Base-by-base conservation (phyloP, 208 protist genomes). In the Acanthamoeba castellanii region DNA sequence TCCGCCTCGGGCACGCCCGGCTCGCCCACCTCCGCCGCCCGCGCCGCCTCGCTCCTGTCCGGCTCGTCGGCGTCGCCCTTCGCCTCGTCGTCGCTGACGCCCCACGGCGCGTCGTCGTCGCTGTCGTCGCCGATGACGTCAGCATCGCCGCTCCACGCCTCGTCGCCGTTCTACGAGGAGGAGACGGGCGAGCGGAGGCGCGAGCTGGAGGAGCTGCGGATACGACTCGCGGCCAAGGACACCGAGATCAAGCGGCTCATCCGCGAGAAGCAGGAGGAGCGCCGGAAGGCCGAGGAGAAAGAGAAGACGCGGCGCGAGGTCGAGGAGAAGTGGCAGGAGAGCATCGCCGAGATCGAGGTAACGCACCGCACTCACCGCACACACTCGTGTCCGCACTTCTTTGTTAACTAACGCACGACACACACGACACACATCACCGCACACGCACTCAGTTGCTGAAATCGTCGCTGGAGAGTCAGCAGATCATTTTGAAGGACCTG, bases 181-280 rank as follows among this genome's bases (percentile, higher is more conserved):
- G 70, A 78, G 70, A 11, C 30, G 70, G 25, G 70, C 30, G 70
- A 78, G 18, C 70, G 70, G 18, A 7, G 70, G 34, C 70, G 70
- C n/a, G 70, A 78, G 70, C n/a, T 78, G 20, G 70, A 78, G 70
- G 70, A 78, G 70, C 11, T 78, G n/a, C 70, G 70, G 32, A 42
- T 78, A 42, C 70, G 70, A 18, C 70, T 78, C 6, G 70, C 70
- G 11, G 30, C 18, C 70, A 78, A 78, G 70, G 70, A 78, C 34
- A n/a, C 70, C 70, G 70, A 78, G 70, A 78, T 78, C 70, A 78
- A 78, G 70, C 70, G 70, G 34, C 70, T 78, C 70, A 30, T 78
- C 13, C 70, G 70, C 34, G 70, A 78, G 70, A 78, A 78, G 70
- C 70, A 42, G n/a, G 70, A 78, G n/a, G 59, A 78, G 34, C 70